A percentile compares a stretch with the other conserved stretches of the same genome.
Conservation (phyloP, 2,329 filamentous ascomycete genomes). For the Aspergillus viridinutans region DNA sequence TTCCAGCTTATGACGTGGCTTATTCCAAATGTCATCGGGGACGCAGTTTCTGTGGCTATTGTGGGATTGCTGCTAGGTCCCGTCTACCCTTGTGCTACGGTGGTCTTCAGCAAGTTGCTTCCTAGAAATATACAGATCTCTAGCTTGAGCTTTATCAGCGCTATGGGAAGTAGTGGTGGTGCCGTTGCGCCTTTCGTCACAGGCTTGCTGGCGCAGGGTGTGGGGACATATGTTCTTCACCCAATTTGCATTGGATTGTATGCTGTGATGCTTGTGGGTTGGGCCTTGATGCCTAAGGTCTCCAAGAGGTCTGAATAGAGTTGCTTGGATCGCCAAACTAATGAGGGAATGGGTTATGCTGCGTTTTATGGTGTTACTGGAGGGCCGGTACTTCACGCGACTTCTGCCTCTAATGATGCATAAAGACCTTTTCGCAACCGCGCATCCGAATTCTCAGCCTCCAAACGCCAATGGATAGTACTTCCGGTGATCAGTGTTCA, state of each 20-base stretch:
- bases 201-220: constrained; percentile 44
- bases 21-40: constrained; percentile 68
- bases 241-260: constrained; percentile 55
- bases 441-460: neutral
- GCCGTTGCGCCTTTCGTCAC: constrained; percentile 46
- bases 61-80: constrained; percentile 74
- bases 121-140: constrained; percentile 37
- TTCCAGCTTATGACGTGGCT: constrained; percentile 78
- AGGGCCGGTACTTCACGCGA: too few species aligned
- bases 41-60: constrained; percentile 63
- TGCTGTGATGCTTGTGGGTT: constrained; percentile 51
- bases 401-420: too few species aligned
- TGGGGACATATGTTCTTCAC: constrained; percentile 48
- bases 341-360: constrained; percentile 6
- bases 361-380: neutral
- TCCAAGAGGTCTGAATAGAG: constrained; percentile 47
- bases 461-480: too few species aligned
- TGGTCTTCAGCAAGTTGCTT: constrained; percentile 55
- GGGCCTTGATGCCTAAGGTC: constrained; percentile 49
- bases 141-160: constrained; percentile 36
- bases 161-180: constrained; percentile 41
- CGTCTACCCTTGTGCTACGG: constrained; percentile 68
- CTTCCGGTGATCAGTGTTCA: too few species aligned
- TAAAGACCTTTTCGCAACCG: neutral
- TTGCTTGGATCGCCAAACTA: neutral